These are phyloP conservation scores for Anthracocystis setariae DNA, from an alignment of 1,284 basidiomycete species.

Conservation along the genomic window DNA sequence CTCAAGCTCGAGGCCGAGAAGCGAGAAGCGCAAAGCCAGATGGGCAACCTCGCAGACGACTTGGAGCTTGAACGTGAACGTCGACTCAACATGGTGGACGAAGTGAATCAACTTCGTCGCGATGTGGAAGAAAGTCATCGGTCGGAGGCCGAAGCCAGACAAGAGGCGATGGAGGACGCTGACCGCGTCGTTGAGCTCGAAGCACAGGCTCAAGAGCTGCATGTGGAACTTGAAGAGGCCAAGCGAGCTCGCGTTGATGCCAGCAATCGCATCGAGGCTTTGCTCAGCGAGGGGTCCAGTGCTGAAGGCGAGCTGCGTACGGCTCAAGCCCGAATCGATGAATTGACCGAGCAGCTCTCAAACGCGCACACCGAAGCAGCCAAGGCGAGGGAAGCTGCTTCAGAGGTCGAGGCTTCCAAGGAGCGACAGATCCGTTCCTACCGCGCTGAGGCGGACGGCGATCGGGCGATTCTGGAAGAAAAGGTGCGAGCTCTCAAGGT, in stretches of 20 bases:
- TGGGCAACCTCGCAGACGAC: conserved; percentile 40
- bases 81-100: conserved; percentile 60
- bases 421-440: conserved; percentile 55
- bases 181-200: conserved; percentile 58
- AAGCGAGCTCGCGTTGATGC: conserved; percentile 55
- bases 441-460: conserved; percentile 61
- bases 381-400: conserved; percentile 47
- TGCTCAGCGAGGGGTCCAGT: conserved; percentile 58
- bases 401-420: conserved; percentile 52
- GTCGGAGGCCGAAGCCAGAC: conserved; percentile 43
- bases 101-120: conserved; percentile 52
- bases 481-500: conserved; percentile 48
- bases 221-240: conserved; percentile 60
- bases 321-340: conserved; percentile 58
- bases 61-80: conserved; percentile 55
- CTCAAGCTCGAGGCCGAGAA: conserved; percentile 23
- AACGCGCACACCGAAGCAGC: conserved; percentile 50
- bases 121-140: conserved; percentile 54
- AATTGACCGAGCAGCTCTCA: conserved; percentile 54
- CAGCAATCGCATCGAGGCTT: conserved; percentile 55
- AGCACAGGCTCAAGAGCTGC: conserved; percentile 49
- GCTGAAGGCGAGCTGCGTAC: conserved; percentile 54
- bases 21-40: conserved; percentile 9
- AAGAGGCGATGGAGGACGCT: conserved; percentile 52
- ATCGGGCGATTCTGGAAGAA: conserved; percentile 63